Evolutionary conservation across 2,329 filamentous ascomycete genomes (phyloP), one percentile per base, ranked within the genome.

Genomic region (Colletotrichum costaricense): DNA sequence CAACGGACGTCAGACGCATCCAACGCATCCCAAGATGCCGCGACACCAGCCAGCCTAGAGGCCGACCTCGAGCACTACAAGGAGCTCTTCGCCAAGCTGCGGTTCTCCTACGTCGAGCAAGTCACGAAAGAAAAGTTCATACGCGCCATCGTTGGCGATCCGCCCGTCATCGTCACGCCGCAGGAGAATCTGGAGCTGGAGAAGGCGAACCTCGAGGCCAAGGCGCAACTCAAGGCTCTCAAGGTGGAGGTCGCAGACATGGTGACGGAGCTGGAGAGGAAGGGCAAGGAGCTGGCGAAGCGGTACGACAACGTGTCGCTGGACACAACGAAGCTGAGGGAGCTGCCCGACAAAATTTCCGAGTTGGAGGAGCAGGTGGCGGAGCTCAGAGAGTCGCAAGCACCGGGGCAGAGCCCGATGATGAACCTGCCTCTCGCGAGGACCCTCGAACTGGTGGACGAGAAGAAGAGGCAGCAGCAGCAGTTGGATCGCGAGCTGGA

Each of bases 111-210:
- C 84, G 93, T 98, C 78, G 97, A 99, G 84, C 97, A 98, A 86
- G 95, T 98, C 75, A 98, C 96, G 57, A 99, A 98, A 84, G 97
- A 99, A 82, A 97, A 98, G 80, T 98, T 98, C 82, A 92, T 99
- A 67, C 94, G 95, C 77, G 93, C 94, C 75, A 97, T 98, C 77
- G 95, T 97, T 19, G 95, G 94, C 75, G 94, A 98, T 75, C 95
- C 95, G 62, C 97, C 96, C 0, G 88, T 95, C 19, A 93, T 98
- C 58, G 94, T 97, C 71, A 93, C 93, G 54, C 90, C 92, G 56
- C 89, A 92, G 77, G 95, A 98, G 80, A 98, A 98, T 80, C 85
- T 93, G 60, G 91, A 92, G 70, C 84, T 97, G 28, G 94, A 97
- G 80, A 86, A 83, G 76, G 86, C 89, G 69, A 92, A 94, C 73